Percentiles rank a stretch among this genome's conserved stretches.
Conservation (phyloP, 2,329 filamentous ascomycete species). For the Colletotrichum trifolii region DNA sequence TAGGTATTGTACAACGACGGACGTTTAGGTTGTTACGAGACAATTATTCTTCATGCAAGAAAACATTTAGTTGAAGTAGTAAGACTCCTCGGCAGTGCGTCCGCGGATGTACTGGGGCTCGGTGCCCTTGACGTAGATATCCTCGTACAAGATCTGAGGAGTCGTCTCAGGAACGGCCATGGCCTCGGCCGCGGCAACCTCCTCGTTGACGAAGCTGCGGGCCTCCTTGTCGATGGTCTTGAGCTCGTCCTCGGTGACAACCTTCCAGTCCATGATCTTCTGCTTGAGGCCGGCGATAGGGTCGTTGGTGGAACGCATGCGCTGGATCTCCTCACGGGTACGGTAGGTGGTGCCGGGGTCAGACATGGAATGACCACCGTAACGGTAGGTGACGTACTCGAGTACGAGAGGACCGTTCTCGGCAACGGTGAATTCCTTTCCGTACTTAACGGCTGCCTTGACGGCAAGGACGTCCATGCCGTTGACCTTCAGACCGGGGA, state of each 20-base stretch:
- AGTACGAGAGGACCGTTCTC: constrained; percentile 95
- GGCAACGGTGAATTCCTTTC: constrained; percentile 84
- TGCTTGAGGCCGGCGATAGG: constrained; percentile 98
- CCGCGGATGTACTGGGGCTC: constrained; percentile 92
- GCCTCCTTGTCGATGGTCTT: constrained; percentile 97
- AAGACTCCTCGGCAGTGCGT: constrained; percentile 91
- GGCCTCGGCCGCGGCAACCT: constrained; percentile 90
- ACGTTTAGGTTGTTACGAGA: constrained; percentile 35
- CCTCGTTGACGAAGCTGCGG: constrained; percentile 83
- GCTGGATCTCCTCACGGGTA: constrained; percentile 98
- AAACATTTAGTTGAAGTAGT: constrained; percentile 76
- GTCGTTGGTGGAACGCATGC: constrained; percentile 99
- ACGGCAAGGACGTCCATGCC: constrained; percentile 99
- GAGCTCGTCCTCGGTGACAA: constrained; percentile 92
- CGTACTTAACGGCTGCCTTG: constrained; percentile 95
- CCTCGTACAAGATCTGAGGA: constrained; percentile 89
- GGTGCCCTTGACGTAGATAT: constrained; percentile 90
- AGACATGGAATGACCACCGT: constrained; percentile 99
- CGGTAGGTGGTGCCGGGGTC: constrained; percentile 99
- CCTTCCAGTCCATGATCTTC: constrained; percentile 96
- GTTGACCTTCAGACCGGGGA: constrained; percentile 99
- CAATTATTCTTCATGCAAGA: constrained; percentile 34
- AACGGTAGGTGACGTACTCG: constrained; percentile 99
- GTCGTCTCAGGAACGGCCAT: constrained; percentile 85
- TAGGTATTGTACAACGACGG: constrained; percentile 39